Percentiles rank a stretch among this genome's conserved stretches.
Conservation (phyloP, 768 basidiomycete genomes). For the Russula olivacea region DNA sequence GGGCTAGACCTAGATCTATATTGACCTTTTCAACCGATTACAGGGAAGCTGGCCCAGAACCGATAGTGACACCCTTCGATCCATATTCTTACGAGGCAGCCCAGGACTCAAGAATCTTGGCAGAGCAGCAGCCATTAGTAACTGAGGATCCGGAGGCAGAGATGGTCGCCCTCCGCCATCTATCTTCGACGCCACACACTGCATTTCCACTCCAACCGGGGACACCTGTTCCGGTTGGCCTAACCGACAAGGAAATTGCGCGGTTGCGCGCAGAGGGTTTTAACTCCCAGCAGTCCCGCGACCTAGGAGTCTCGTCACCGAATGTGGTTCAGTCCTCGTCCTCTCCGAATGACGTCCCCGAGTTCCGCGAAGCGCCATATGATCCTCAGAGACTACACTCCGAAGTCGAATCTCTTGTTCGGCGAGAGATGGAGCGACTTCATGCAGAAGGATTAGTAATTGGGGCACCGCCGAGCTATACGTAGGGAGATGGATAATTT, state of each 20-base stretch:
- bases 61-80: conserved; percentile 5
- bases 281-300: not conserved
- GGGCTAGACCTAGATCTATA: not conserved
- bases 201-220: not conserved
- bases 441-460: conserved; percentile 22
- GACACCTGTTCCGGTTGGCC: not conserved
- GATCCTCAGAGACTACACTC: conserved; percentile 5
- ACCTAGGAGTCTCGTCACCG: not conserved
- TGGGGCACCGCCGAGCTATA: not conserved
- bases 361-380: not conserved
- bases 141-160: not conserved
- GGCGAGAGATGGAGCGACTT: conserved; percentile 29
- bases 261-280: conserved; percentile 1
- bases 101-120: not conserved
- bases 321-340: not conserved
- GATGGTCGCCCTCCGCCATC: not conserved
- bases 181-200: not conserved
- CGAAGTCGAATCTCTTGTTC: conserved; percentile 30
- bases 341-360: not conserved
- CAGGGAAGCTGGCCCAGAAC: not conserved
- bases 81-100: not conserved
- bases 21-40: not conserved
- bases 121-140: not conserved
- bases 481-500: not conserved
- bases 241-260: conserved; percentile 17